A percentile compares a stretch with the other conserved stretches of the same genome.
Evolutionary conservation across 2,329 filamentous ascomycete species (phyloP).

Genomic region (Sporothrix pseudoabietina): DNA sequence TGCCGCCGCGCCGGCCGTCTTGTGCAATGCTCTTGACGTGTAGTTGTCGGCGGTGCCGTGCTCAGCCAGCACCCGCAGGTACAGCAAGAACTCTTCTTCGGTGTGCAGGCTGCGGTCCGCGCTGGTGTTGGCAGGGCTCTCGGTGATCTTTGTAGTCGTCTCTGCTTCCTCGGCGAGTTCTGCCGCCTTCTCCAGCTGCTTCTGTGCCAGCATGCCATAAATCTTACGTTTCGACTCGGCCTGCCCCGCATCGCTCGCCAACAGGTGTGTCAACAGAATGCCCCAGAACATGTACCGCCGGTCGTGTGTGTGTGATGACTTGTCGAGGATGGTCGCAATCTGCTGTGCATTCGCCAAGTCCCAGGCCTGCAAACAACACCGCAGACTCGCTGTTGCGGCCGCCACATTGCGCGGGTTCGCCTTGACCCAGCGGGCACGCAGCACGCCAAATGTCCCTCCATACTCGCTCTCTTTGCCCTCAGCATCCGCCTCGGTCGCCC

Average conservation of each 20-base stretch:
- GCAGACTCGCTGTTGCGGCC: constrained; percentile 50
- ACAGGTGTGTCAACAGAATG: constrained; percentile 55
- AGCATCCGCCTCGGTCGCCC: constrained; percentile 47
- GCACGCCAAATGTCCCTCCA: constrained; percentile 51
- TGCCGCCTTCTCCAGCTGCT: constrained; percentile 55
- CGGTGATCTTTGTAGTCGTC: constrained; percentile 27
- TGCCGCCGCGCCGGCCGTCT: constrained; percentile 46
- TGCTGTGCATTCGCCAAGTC: constrained; percentile 61
- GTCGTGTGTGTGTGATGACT: constrained; percentile 51
- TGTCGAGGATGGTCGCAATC: constrained; percentile 59
- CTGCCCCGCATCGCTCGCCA: constrained; percentile 53
- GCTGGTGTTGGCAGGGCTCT: background rate
- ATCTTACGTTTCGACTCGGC: constrained; percentile 54
- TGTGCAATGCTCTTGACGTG: constrained; percentile 45
- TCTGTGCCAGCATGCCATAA: constrained; percentile 54
- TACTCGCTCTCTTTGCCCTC: constrained; percentile 43
- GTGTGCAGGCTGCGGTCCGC: constrained; percentile 44
- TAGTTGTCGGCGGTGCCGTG: constrained; percentile 50
- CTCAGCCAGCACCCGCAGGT: constrained; percentile 51
- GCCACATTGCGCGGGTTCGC: constrained; percentile 50
- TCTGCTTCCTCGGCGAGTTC: constrained; percentile 44
- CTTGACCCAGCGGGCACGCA: constrained; percentile 56
- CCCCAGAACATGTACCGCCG: constrained; percentile 57
- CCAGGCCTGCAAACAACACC: constrained; percentile 57
- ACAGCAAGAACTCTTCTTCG: constrained; percentile 55